A percentile compares a stretch with the other conserved stretches of the same genome.
Evolutionary conservation across 306 rosid species (phyloP).

Genomic region (Casuarina cunninghamiana): DNA sequence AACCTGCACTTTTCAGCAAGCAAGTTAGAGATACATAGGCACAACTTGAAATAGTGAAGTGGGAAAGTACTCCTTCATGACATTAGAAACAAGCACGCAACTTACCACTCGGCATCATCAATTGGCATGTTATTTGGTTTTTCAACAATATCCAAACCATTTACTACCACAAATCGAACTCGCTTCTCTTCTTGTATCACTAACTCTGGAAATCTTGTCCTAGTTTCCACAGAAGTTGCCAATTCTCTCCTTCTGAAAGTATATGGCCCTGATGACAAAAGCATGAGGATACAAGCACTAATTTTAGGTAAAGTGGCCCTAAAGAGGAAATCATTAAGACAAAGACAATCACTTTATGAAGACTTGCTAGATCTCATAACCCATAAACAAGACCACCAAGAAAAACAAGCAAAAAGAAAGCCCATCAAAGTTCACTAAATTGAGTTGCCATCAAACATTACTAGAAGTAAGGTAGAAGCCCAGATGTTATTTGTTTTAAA

Average conservation of each 20-base stretch:
- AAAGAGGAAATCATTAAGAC: no score
- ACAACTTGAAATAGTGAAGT: neutral
- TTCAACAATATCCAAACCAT: constrained; percentile 84
- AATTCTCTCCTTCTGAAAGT: constrained; percentile 88
- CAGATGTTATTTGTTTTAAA: neutral
- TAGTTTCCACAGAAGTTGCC: constrained; percentile 89
- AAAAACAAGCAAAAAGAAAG: neutral
- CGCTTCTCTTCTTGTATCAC: constrained; percentile 96
- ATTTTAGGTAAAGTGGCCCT: neutral
- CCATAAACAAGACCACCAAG: neutral
- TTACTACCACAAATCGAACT: constrained; percentile 93
- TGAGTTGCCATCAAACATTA: neutral
- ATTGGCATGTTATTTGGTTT: constrained; percentile 63
- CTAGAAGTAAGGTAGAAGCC: neutral
- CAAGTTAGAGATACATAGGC: constrained; percentile 13
- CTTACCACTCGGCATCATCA: constrained; percentile 87
- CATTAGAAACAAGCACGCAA: constrained; percentile 3
- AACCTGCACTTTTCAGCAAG: constrained; percentile 57
- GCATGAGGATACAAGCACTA: constrained; percentile 20
- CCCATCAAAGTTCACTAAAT: neutral
- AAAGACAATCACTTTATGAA: no score
- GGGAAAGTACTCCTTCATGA: neutral
- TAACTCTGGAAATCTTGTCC: constrained; percentile 89
- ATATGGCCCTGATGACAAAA: constrained; percentile 53
- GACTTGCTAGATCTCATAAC: neutral